These are phyloP conservation scores for Baudoinia panamericana DNA, from an alignment of 495 filamentous ascomycete genomes.

Conservation along the genomic window DNA sequence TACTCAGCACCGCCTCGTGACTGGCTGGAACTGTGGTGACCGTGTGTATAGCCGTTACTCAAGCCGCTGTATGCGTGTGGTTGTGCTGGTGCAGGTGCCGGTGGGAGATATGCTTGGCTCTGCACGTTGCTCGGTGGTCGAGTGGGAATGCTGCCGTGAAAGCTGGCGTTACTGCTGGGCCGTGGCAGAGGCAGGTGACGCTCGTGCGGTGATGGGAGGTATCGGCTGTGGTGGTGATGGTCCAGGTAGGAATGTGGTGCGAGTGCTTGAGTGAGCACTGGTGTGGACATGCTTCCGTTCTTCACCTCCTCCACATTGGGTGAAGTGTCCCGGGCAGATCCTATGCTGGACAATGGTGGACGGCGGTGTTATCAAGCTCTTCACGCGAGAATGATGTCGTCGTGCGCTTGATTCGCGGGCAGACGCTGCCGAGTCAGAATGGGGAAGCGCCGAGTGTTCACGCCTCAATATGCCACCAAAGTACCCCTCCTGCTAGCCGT, in stretches of 20 bases:
- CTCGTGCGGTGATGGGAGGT: conserved; percentile 17
- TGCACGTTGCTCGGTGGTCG: conserved; percentile 16
- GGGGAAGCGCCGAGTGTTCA: too few relatives aligned
- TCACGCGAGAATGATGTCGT: neutral
- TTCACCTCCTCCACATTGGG: conserved; percentile 3
- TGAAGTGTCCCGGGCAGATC: conserved; percentile 1
- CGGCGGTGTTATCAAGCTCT: neutral
- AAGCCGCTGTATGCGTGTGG: conserved; percentile 15
- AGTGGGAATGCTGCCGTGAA: conserved; percentile 14
- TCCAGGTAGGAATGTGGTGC: conserved; percentile 18
- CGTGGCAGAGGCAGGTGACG: conserved; percentile 19
- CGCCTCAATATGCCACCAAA: too few relatives aligned
- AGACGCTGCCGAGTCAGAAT: conserved; percentile 6
- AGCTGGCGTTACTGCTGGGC: conserved; percentile 18
- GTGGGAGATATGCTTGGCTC: conserved; percentile 1
- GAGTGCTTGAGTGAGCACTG: conserved; percentile 16
- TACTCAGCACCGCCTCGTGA: conserved; percentile 17
- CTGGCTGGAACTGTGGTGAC: conserved; percentile 4
- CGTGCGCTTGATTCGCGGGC: conserved; percentile 6
- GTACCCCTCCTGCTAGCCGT: too few relatives aligned
- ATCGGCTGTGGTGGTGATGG: conserved; percentile 11
- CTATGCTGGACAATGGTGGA: neutral
- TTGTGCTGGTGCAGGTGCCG: conserved; percentile 6
- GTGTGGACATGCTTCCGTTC: conserved; percentile 13
- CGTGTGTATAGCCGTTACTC: conserved; percentile 15